A percentile compares a stretch with the other conserved stretches of the same genome.
Conservation (phyloP, 805 yeast species). For the Schizosaccharomyces pombe region DNA sequence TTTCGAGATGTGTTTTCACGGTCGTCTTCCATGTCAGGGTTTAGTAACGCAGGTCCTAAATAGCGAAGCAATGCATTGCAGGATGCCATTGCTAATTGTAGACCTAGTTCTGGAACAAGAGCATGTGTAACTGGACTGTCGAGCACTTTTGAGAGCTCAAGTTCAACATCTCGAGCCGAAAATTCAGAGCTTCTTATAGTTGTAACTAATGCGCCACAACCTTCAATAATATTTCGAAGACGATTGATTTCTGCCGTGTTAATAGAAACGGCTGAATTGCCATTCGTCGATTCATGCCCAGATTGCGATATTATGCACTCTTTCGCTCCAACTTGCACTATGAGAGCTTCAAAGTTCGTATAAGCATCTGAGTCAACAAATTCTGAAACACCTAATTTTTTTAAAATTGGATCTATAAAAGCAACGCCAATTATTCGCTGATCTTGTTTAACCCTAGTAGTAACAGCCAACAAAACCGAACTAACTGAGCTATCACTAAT, state of each 20-base stretch:
- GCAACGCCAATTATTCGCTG: constrained; percentile 48
- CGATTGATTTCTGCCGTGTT: not conserved
- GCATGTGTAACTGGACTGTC: constrained; percentile 18
- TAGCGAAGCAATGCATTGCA: constrained; percentile 48
- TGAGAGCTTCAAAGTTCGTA: constrained; percentile 62
- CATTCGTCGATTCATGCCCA: too few species aligned
- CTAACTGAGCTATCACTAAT: constrained; percentile 9
- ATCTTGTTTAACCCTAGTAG: constrained; percentile 20
- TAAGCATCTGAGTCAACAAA: constrained; percentile 71
- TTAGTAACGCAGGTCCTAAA: constrained; percentile 20
- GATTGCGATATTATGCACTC: constrained; percentile 27
- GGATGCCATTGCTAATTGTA: constrained; percentile 34
- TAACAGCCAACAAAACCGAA: constrained; percentile 34
- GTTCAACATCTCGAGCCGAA: constrained; percentile 43
- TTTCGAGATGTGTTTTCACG: constrained; percentile 23
- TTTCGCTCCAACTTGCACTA: constrained; percentile 73
- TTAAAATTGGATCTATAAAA: constrained; percentile 49
- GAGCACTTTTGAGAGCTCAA: constrained; percentile 52
- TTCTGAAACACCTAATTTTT: constrained; percentile 47
- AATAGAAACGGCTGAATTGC: too few species aligned
- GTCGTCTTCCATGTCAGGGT: constrained; percentile 5
- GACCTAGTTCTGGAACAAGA: constrained; percentile 16
- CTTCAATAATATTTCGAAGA: not conserved
- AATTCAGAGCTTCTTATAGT: constrained; percentile 22
- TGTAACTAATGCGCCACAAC: not conserved